These are phyloP conservation scores for Poa pratensis DNA, from an alignment of 176 grass and related monocot genomes.

Conservation along the genomic window DNA sequence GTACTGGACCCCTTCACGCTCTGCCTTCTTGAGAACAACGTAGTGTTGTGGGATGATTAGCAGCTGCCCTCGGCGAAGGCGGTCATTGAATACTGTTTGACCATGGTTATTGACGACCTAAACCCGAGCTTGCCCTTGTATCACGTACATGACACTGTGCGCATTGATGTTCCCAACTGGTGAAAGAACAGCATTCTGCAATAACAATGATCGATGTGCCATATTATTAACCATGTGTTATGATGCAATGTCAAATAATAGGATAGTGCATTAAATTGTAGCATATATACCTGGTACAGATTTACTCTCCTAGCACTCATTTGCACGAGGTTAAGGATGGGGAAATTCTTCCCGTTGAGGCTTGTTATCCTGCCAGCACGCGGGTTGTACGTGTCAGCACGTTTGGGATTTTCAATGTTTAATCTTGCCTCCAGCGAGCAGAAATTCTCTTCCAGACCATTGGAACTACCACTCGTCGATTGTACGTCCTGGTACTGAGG, in stretches of 20 bases:
- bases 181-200: conserved; percentile 27
- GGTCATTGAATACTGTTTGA: neutral
- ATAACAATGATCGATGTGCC: too few species aligned
- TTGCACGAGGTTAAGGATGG: neutral
- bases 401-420: conserved; percentile 21
- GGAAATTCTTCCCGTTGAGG: conserved; percentile 46
- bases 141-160: neutral
- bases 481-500: too few species aligned
- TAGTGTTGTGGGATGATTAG: neutral
- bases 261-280: too few species aligned
- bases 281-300: neutral
- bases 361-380: conserved; percentile 15
- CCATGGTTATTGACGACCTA: neutral
- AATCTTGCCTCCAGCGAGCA: conserved; percentile 35
- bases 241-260: too few species aligned
- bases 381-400: conserved; percentile 43
- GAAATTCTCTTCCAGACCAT: conserved; percentile 49
- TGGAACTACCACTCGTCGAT: neutral
- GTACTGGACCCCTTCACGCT: neutral
- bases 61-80: neutral
- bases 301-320: neutral
- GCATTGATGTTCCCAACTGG: neutral
- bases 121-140: neutral
- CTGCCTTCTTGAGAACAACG: neutral
- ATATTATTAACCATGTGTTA: too few species aligned